Percentiles rank a stretch among this genome's conserved stretches.
These are phyloP conservation scores for Leishmania guyanensis DNA, from an alignment of 208 protist species.

Conservation along the genomic window DNA sequence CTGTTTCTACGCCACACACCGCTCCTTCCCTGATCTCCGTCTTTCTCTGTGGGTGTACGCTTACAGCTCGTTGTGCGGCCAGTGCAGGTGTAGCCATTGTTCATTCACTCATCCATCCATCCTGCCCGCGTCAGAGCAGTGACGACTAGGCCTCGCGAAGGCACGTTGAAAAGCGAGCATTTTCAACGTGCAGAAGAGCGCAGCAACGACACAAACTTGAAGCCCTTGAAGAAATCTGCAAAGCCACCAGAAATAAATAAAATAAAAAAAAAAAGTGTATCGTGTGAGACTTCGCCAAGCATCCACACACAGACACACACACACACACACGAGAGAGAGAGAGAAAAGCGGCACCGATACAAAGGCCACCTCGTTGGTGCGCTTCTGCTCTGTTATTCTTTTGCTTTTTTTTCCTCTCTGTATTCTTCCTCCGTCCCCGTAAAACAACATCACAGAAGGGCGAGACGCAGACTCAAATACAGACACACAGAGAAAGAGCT, in stretches of 20 bases:
- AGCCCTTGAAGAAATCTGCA: neutral
- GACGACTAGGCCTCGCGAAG: neutral
- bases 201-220: neutral
- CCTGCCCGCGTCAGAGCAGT: neutral
- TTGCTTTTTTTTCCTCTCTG: neutral
- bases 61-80: too few species aligned
- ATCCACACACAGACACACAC: too few species aligned
- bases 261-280: neutral
- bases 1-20: neutral
- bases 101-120: neutral
- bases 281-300: neutral
- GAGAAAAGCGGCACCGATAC: too few species aligned
- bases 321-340: too few species aligned
- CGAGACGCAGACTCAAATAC: neutral
- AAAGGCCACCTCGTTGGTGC: too few species aligned
- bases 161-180: neutral
- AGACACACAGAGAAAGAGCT: neutral
- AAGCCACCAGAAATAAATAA: neutral
- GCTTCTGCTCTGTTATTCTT: neutral
- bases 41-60: neutral
- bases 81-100: neutral
- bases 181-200: neutral
- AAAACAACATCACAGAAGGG: neutral
- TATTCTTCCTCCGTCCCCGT: neutral
- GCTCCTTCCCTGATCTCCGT: neutral